phyloP scores from a whole-genome alignment of 768 basidiomycete genomes.

The Amanita pseudoporphyria region DNA sequence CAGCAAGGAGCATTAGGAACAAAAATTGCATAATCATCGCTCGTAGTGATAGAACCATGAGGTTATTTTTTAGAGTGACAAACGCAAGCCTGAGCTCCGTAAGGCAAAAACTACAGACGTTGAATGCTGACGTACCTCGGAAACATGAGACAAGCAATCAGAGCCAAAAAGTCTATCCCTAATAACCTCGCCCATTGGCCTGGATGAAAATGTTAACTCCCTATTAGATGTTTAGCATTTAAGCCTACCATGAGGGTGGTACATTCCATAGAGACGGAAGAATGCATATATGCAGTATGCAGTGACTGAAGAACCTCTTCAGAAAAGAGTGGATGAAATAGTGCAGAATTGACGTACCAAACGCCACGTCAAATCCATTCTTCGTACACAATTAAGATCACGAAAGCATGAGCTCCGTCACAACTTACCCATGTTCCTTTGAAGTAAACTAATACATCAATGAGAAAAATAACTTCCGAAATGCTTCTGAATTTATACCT shows the following conservation, averaged over 20 bases:
- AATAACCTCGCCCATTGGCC: conserved; percentile 56
- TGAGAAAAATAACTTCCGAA: not conserved
- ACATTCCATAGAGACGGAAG: conserved; percentile 75
- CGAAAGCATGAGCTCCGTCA: not conserved
- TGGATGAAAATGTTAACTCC: conserved; percentile 16
- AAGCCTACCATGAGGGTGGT: conserved; percentile 42
- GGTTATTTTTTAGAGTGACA: conserved; percentile 74
- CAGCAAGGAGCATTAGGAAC: conserved; percentile 75
- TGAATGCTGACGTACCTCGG: conserved; percentile 44
- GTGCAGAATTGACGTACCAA: conserved; percentile 39
- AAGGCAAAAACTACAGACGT: not conserved
- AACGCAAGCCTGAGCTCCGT: conserved; percentile 62
- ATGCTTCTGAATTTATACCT: conserved; percentile 33
- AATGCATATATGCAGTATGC: conserved; percentile 67
- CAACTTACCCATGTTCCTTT: conserved; percentile 71
- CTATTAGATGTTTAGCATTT: not conserved
- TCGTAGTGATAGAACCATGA: conserved; percentile 74
- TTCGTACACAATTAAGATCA: conserved; percentile 17
- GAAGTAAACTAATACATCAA: conserved; percentile 50
- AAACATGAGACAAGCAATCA: conserved; percentile 87
- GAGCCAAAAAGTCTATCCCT: conserved; percentile 76
- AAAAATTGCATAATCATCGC: conserved; percentile 92
- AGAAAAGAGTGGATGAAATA: not conserved
- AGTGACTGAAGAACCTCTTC: conserved; percentile 40
- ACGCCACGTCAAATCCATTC: conserved; percentile 93